Evolutionary conservation across 2,329 filamentous ascomycete genomes (phyloP).

Genomic region (Cadophora gregata): DNA sequence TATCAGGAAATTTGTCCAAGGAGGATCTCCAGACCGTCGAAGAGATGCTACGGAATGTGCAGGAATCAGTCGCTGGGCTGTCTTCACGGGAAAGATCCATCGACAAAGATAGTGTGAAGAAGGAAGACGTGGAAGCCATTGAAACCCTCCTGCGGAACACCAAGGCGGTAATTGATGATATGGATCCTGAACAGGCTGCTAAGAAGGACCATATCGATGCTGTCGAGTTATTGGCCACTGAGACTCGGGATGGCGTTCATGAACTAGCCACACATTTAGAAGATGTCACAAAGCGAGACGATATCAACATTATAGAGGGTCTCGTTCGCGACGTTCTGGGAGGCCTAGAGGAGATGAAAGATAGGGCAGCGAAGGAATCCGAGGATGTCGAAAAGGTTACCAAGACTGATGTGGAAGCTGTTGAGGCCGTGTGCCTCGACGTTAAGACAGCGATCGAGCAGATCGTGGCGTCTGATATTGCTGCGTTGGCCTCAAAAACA

Average conservation of each 20-base stretch:
- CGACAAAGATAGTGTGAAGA: constrained; percentile 61
- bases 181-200: constrained; percentile 75
- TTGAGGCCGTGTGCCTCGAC: constrained; percentile 83
- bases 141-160: constrained; percentile 90
- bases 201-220: constrained; percentile 67
- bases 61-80: constrained; percentile 62
- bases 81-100: constrained; percentile 48
- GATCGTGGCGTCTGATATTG: constrained; percentile 73
- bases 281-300: constrained; percentile 75
- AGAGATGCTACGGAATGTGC: constrained; percentile 59
- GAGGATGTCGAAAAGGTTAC: constrained; percentile 65
- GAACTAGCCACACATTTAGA: constrained; percentile 72
- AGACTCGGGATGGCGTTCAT: constrained; percentile 76
- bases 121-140: constrained; percentile 88
- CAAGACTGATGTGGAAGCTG: constrained; percentile 81
- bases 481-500: constrained; percentile 74
- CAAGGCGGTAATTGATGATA: constrained; percentile 85
- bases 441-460: constrained; percentile 81
- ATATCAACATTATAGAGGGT: constrained; percentile 77
- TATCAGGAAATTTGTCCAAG: constrained; percentile 52
- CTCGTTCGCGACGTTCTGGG: constrained; percentile 79
- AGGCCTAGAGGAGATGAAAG: constrained; percentile 75
- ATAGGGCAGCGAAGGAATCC: constrained; percentile 50
- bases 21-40: constrained; percentile 63
- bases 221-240: constrained; percentile 63